These are phyloP conservation scores for Lactarius sanguifluus DNA, from an alignment of 768 basidiomycete genomes.

Conservation along the genomic window DNA sequence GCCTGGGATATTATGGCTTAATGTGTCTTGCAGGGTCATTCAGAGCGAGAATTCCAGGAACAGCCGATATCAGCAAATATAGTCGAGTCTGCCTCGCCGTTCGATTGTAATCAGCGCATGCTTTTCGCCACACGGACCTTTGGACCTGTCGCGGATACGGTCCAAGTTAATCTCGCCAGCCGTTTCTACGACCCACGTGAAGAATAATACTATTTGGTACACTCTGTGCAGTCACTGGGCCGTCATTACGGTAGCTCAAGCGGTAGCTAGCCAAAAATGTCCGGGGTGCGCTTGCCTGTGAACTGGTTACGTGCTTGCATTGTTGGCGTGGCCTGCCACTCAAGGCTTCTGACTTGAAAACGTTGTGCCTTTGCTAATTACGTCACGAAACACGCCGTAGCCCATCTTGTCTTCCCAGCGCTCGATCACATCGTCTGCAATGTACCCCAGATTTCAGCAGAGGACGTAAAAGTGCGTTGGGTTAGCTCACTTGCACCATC, in stretches of 20 bases:
- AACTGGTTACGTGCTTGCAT: not conserved
- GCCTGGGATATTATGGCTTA: not conserved
- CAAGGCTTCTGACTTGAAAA: not conserved
- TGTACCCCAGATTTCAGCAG: not conserved
- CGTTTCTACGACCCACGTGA: not conserved
- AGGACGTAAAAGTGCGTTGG: constrained; percentile 2
- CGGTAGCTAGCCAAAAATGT: not conserved
- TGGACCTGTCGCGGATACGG: not conserved
- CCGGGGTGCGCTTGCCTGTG: not conserved
- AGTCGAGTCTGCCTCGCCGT: not conserved
- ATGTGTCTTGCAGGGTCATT: constrained; percentile 4
- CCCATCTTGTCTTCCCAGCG: not conserved
- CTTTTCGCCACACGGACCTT: not conserved
- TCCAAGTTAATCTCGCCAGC: not conserved
- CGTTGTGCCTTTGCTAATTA: not conserved
- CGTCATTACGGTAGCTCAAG: not conserved
- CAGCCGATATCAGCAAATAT: not conserved
- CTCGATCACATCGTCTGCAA: constrained; percentile 7
- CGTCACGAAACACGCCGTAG: not conserved
- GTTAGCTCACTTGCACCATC: constrained; percentile 5
- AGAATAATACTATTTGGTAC: not conserved
- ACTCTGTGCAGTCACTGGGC: not conserved
- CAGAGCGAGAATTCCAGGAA: not conserved
- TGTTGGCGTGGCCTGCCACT: not conserved
- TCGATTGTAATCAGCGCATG: not conserved